Percentiles rank a stretch among this genome's conserved stretches.
These are phyloP conservation scores for Xerocomellus intermedius DNA, from an alignment of 768 basidiomycete genomes.

Conservation along the genomic window DNA sequence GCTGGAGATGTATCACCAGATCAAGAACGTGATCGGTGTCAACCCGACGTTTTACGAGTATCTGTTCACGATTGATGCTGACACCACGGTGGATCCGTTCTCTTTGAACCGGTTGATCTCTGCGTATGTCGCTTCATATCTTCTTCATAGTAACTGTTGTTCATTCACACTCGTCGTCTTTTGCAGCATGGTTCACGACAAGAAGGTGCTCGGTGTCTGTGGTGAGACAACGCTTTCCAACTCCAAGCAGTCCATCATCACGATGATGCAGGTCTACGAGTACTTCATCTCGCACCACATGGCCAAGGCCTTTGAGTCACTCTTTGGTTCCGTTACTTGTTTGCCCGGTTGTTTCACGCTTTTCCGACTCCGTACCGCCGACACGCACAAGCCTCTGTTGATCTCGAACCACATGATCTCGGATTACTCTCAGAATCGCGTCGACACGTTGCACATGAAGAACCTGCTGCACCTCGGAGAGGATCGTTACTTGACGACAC, in stretches of 20 bases:
- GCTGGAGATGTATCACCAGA: slow-evolving; percentile 98
- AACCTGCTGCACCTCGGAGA: slow-evolving; percentile 96
- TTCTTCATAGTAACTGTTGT: neutral
- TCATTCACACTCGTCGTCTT: neutral
- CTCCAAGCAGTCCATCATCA: slow-evolving; percentile 90
- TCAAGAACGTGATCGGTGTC: slow-evolving; percentile 99
- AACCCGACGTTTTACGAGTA: slow-evolving; percentile 99
- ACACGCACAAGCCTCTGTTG: slow-evolving; percentile 93
- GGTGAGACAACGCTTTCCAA: slow-evolving; percentile 94
- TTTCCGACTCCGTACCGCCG: slow-evolving; percentile 90
- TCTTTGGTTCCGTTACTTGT: slow-evolving; percentile 98
- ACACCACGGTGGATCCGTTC: slow-evolving; percentile 87
- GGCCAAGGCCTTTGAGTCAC: slow-evolving; percentile 95
- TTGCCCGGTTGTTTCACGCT: slow-evolving; percentile 98
- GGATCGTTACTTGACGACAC: slow-evolving; percentile 97
- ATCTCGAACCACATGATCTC: slow-evolving; percentile 87
- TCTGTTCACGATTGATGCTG: slow-evolving; percentile 88
- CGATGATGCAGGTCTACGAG: slow-evolving; percentile 99
- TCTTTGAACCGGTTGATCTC: slow-evolving; percentile 91
- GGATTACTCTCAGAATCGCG: slow-evolving; percentile 94
- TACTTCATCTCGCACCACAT: slow-evolving; percentile 99
- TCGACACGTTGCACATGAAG: slow-evolving; percentile 98
- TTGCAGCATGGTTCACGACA: slow-evolving; percentile 92
- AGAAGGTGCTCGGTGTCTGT: slow-evolving; percentile 89
- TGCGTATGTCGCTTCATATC: slow-evolving; percentile 57